These are phyloP conservation scores for Arthrobotrys conoides DNA, from an alignment of 2,329 filamentous ascomycete species.

Conservation along the genomic window DNA sequence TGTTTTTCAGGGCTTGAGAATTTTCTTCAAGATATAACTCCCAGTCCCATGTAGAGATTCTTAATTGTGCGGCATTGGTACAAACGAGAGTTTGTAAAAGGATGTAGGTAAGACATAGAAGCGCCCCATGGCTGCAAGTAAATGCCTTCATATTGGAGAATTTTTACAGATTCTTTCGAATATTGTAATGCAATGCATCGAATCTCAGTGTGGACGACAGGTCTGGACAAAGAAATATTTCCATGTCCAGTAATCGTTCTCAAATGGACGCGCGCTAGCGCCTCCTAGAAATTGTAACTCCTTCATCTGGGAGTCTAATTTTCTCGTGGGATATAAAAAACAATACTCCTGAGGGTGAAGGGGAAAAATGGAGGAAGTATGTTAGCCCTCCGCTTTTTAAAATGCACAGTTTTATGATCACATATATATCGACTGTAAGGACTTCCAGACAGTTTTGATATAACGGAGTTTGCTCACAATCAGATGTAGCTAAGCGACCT, in stretches of 20 bases:
- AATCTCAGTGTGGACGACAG: background rate
- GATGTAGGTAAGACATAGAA: background rate
- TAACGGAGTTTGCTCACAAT: background rate
- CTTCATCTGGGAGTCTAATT: background rate
- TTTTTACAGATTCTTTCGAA: background rate
- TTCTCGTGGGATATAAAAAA: background rate
- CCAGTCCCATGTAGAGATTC: slow-evolving; percentile 28
- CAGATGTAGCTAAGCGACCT: background rate
- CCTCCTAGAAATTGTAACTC: background rate
- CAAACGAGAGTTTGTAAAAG: background rate
- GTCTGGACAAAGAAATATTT: background rate
- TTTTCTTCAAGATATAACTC: slow-evolving; percentile 29
- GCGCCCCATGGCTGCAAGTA: background rate
- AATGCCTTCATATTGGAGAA: background rate
- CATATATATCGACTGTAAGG: background rate
- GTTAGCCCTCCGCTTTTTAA: background rate
- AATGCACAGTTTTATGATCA: no score
- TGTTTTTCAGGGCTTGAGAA: background rate
- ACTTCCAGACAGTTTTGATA: no score
- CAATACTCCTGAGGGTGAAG: background rate
- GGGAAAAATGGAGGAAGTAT: background rate
- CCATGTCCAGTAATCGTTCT: background rate
- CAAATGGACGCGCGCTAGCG: slow-evolving; percentile 7
- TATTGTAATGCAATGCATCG: background rate
- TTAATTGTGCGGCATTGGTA: background rate